Percentiles rank a stretch among this genome's conserved stretches.
These are phyloP conservation scores for Heterococcus sp. DNA, from an alignment of 108 stramenopile genomes.

Conservation along the genomic window DNA sequence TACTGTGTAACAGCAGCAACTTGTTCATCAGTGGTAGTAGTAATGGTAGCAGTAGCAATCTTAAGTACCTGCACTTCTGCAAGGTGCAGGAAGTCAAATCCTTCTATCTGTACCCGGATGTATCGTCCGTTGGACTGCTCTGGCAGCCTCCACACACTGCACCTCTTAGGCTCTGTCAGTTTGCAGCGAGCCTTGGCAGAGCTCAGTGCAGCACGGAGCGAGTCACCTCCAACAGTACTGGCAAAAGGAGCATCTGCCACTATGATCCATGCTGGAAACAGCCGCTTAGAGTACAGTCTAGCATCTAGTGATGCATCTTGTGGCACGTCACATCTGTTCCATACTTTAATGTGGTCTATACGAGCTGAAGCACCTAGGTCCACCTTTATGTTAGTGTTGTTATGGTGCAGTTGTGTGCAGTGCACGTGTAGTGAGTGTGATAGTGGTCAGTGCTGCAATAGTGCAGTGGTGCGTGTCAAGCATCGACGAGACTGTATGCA, in stretches of 20 bases:
- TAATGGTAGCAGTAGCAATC: too few relatives aligned
- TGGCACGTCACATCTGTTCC: constrained; percentile 67
- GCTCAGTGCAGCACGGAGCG: constrained; percentile 29
- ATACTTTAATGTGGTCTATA: constrained; percentile 12
- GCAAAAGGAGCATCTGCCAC: constrained; percentile 54
- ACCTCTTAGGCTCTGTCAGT: constrained; percentile 38
- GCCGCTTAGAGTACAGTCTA: constrained; percentile 48
- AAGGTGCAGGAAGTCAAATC: constrained; percentile 60
- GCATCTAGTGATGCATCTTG: constrained; percentile 40
- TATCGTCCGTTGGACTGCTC: constrained; percentile 56
- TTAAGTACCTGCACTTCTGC: constrained; percentile 61
- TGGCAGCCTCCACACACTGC: constrained; percentile 55
- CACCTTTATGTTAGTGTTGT: too few relatives aligned
- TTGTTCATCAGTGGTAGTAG: too few relatives aligned
- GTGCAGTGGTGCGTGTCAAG: too few relatives aligned
- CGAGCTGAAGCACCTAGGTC: not conserved
- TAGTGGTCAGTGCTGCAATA: too few relatives aligned
- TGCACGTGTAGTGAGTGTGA: not conserved
- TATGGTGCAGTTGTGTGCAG: not conserved
- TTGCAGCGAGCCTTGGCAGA: constrained; percentile 25
- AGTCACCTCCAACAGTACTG: constrained; percentile 38
- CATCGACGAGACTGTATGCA: too few relatives aligned
- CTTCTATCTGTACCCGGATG: constrained; percentile 64
- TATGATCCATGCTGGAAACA: constrained; percentile 68
- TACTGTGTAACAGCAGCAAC: too few relatives aligned